Base-by-base conservation (phyloP, 805 yeast species). In the Metschnikowia kofuensis region DNA sequence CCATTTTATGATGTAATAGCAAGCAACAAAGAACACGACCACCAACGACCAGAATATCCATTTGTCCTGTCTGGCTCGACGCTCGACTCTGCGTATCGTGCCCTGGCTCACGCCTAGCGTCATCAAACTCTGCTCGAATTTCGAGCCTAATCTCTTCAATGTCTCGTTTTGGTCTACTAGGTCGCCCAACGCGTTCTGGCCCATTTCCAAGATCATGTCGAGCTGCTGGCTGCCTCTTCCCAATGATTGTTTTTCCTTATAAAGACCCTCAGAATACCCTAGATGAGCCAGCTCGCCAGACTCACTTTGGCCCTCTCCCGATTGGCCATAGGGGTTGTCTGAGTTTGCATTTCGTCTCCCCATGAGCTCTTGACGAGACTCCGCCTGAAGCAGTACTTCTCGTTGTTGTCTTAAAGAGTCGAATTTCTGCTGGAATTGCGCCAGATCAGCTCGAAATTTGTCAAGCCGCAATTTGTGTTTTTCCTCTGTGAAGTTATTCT, bases 181-280 rank as follows among this genome's bases (percentile, higher is more conserved):
- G 62, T 91, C 96, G 44, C 87, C 95, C 55, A 89, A 80, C 1
- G 96, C 89, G 42, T 79, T 78, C 51, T 86, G 81, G 2, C 97
- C 98, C 85, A 89, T 86, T 60, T 88, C 97, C 38, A 94, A 66
- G 38, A 94, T 89, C 55, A 88, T 89, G 63, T 94, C 99, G 52
- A 94, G 70, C 63, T 89, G 96, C 47, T 83, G 83, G 38, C 87
- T 83, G 0, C 96, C 90, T 48, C 87, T 73, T 31, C 77, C 76
- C 35, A 87, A 69, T 7, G 80, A 77, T 40, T 79, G 78, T 40
- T 76, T 77, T 60, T 94, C 98, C 53, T 84, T 80, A 53, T 77
- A 72, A 48, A 88, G 67, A 0, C 95, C 96, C 44, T 84, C 84
- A 51, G 74, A 77, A 60, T 81, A 72, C 11, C 69, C 57, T 58